Base-by-base conservation (phyloP, 2,329 filamentous ascomycete species). In the Alternaria metachromatica region DNA sequence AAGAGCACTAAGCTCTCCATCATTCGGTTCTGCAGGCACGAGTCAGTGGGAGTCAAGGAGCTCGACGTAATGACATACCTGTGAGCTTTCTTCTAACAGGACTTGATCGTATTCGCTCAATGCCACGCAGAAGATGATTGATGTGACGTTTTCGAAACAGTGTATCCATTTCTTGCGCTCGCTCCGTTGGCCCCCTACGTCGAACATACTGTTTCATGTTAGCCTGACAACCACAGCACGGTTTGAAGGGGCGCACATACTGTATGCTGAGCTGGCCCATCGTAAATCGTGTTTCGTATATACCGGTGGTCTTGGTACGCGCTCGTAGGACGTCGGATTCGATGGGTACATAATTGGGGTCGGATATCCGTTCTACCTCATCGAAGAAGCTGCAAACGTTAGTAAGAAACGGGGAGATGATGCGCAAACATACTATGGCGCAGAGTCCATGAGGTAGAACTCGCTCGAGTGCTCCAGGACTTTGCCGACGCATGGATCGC, bases 91-190 rank as follows among this genome's bases (percentile, higher is more conserved):
- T 82, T 99, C 96, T 44, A 99, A 85, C 58, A 99, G 85, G 6
- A 97, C 95, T 82, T 99, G 96, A 77, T 99, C 96, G 80, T 99
- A 99, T 82, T 99, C 96, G 84, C 94, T 98, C 72, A 99, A 84
- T 15, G 96, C 96, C 66, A 99, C 96, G 78, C 96, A 99, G 82
- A 99, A 99, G 72, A 99, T 99, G 81, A 99, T 99, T 5, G 96
- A 98, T 46, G 96, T 99, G 75, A 99, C 96, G 75, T 98, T 98
- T 81, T 99, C 96, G 81, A 99, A 99, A 84, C 96, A 99, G 83
- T 99, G 96, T 78, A 99, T 99, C 96, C 96, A 99, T 84, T 99
- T 99, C 86, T 99, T 99, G 67, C 96, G 89, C 82, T 99, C 96
- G 80, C 95, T 98, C 78, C 96, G 87, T 82, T 99, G 96, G 23